A percentile compares a stretch with the other conserved stretches of the same genome.
Evolutionary conservation across 2,329 filamentous ascomycete genomes (phyloP).

Genomic region (Venturiaceae sp.): DNA sequence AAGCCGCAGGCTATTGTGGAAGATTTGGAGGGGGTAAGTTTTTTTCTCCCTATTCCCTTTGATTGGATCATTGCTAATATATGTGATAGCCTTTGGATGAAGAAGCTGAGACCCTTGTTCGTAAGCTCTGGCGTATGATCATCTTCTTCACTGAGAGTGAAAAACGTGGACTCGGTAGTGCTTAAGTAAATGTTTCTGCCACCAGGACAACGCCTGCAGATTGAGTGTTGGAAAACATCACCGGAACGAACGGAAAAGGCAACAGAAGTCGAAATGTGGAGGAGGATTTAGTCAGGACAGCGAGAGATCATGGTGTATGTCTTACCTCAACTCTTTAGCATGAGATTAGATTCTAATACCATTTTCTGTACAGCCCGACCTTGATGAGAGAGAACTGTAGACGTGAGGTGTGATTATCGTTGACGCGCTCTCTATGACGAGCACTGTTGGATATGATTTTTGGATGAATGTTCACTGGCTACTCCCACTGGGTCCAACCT

Average conservation of each 20-base stretch:
- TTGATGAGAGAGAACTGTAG: too few relatives aligned
- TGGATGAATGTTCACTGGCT: too few relatives aligned
- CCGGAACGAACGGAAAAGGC: background rate
- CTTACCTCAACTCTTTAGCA: background rate
- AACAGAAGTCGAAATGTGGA: too few relatives aligned
- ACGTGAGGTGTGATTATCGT: too few relatives aligned
- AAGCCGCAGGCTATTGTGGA: constrained; percentile 73
- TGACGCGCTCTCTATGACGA: too few relatives aligned
- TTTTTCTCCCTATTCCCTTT: background rate
- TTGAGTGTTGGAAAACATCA: too few relatives aligned
- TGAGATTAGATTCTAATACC: background rate
- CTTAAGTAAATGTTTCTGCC: background rate
- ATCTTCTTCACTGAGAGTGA: constrained; percentile 96
- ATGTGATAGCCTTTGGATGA: constrained; percentile 69
- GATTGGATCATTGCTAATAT: constrained; percentile 22
- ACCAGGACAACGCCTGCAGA: background rate
- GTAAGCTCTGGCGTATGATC: constrained; percentile 96
- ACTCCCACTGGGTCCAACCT: too few relatives aligned
- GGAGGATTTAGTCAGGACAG: too few relatives aligned
- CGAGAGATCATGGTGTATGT: background rate
- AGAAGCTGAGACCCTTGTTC: constrained; percentile 85
- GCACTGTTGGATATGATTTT: too few relatives aligned
- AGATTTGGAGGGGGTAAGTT: constrained; percentile 70
- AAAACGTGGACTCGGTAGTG: constrained; percentile 40
- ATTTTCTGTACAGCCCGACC: background rate